These are phyloP conservation scores for Linum lewisii DNA, from an alignment of 345 rosid species.

Conservation along the genomic window DNA sequence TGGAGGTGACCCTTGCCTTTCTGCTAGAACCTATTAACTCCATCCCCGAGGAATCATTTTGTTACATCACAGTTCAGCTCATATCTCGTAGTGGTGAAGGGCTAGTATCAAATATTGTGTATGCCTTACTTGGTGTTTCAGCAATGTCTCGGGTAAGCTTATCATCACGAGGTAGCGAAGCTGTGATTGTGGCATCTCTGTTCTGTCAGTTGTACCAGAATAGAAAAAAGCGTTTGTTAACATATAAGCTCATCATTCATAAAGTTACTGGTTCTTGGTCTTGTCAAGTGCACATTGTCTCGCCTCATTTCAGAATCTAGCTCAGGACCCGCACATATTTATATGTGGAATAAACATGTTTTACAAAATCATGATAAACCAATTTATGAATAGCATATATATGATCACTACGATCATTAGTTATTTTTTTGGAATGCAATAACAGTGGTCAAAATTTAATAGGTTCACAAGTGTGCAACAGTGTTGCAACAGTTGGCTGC, in stretches of 20 bases:
- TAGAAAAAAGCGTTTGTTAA: not conserved
- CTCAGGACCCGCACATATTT: too few species aligned
- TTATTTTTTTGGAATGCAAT: too few species aligned
- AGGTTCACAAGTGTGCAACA: conserved; percentile 86
- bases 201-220: not conserved
- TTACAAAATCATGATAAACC: too few species aligned
- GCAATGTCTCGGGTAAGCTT: conserved; percentile 91
- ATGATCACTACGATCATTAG: not conserved
- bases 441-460: conserved; percentile 11
- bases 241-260: too few species aligned
- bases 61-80: conserved; percentile 57
- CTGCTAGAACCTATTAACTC: conserved; percentile 44
- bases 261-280: too few species aligned
- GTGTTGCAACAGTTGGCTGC: conserved; percentile 88
- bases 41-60: conserved; percentile 59
- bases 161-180: not conserved
- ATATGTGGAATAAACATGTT: too few species aligned
- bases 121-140: conserved; percentile 92
- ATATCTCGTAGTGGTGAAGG: conserved; percentile 83
- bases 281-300: too few species aligned
- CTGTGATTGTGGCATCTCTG: not conserved
- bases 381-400: too few species aligned
- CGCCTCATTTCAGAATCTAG: too few species aligned
- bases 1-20: conserved; percentile 57
- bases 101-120: conserved; percentile 74